Evolutionary conservation across 1,139 yeast species (phyloP), one percentile per base, ranked within the genome.

Genomic region (Pichia sp.): DNA sequence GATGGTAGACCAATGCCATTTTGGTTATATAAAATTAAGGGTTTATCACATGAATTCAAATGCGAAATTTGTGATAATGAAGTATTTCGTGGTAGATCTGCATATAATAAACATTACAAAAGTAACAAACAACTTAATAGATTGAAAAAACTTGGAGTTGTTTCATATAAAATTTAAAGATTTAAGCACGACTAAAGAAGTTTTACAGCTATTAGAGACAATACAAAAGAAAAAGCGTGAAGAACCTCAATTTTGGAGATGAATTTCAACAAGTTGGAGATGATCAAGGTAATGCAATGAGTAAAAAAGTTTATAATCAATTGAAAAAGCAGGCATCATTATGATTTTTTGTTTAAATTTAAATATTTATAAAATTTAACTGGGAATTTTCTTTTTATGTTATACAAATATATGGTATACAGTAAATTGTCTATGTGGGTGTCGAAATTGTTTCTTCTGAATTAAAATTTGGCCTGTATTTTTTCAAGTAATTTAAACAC

Each of bases 1-100:
- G 96, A 90, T 63, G 97, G 97, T 0, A 75, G 75, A 35, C 97
- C 97, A 0, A 87, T 92, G 34, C 98, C 98, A 1, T 79, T 73
- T 48, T 92, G 99, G 99, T 68, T 92, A 28, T 90, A 80, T 71
- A 92, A 90, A 61, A 69, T 89, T 31, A 92, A 87, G 57, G 98
- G 98, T 0, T 69, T 90, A 11, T 87, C 86, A 47, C 76, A 78
- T 43, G 78, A 75, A 42, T 87, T 79, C 55, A 61, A 67, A 2
- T 92, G 99, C 64, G 97, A 94, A 61, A 76, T 92, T 5, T 92
- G 99, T 61, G 95, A 96, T 2, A 82, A 87, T 57, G 64, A 68
- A 35, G 68, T 69, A 7, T 92, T 84, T 65, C 77, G 78, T 57
- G 98, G 99, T 2, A 71, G 95, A 24, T 69, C 73, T 40, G 73